Base-by-base conservation (phyloP, 345 rosid genomes). In the Xanthoceras sorbifolium region DNA sequence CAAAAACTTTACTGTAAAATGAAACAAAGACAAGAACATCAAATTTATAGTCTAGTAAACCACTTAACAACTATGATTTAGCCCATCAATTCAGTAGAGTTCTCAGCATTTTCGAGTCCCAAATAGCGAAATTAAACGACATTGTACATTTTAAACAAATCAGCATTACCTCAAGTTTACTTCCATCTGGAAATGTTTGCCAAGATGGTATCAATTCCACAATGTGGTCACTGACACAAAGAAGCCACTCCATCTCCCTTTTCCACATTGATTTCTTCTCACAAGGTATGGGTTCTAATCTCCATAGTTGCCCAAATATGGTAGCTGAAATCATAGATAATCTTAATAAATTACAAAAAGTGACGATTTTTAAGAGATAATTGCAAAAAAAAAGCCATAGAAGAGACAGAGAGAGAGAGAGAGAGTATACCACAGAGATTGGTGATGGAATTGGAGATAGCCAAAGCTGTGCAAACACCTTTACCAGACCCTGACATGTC, bases 401-500 rank as follows among this genome's bases (percentile, higher is more conserved):
- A 9, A 67, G 18, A 7, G 25, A 78, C 0, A 50, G 15, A 32
- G 46, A 42, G 68, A 25, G 40, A 7, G 25, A 78, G 1, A 50
- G 15, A 32, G 46, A 42, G 68, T 22, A 38, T 87, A 93, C 99
- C 98, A 81, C 97, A 93, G 23, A 96, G 90, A 86, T 96, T 96
- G 55, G 99, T 96, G 73, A 96, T 91, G 80, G 99, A 93, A 85
- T 96, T 96, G 25, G 97, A 92, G 72, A 93, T 88, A 23, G 98
- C 97, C 84, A 92, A 79, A 77, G 98, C 94, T 8, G 98, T 85
- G 79, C 93, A 90, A 44, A 87, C 99, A 9, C 99, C 99, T 83
- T 91, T 91, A 9, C 99, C 99, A 42, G 92, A 91, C 15, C 99
- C 99, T 68, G 98, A 96, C 98, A 96, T 93, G 78, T 96, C 99